These are phyloP conservation scores for Pulveroboletus frians DNA, from an alignment of 768 basidiomycete species.

Conservation along the genomic window DNA sequence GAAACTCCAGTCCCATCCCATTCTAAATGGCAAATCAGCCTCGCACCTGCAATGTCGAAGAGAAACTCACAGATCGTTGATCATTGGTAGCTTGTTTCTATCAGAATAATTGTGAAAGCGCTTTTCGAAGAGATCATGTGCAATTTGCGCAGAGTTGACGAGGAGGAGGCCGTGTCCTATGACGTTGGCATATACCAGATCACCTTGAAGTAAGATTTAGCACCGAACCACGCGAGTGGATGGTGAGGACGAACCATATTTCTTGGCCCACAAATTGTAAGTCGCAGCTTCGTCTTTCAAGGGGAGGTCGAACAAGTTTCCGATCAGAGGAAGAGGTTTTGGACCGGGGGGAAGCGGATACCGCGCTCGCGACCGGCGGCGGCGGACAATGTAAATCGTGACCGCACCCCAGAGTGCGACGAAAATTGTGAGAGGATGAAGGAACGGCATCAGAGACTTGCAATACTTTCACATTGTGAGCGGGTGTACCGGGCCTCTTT, in stretches of 20 bases:
- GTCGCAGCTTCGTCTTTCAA: constrained; percentile 33
- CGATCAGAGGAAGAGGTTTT: constrained; percentile 45
- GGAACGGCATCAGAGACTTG: constrained; percentile 12
- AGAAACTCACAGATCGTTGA: constrained; percentile 41
- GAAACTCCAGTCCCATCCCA: constrained; percentile 48
- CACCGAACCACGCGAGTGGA: neutral
- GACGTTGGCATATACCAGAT: constrained; percentile 48
- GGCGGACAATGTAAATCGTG: constrained; percentile 16
- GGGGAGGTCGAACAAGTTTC: constrained; percentile 48
- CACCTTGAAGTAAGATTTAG: constrained; percentile 30
- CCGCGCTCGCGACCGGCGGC: constrained; percentile 6
- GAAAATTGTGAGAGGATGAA: constrained; percentile 11
- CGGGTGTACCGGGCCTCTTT: constrained; percentile 4
- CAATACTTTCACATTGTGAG: constrained; percentile 2
- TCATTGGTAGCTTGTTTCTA: constrained; percentile 43
- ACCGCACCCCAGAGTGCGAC: constrained; percentile 20
- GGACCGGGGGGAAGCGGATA: constrained; percentile 53
- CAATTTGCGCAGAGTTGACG: constrained; percentile 42
- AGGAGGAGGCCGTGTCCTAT: constrained; percentile 47
- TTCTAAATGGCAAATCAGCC: constrained; percentile 30
- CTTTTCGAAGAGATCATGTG: constrained; percentile 53
- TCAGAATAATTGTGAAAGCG: constrained; percentile 54
- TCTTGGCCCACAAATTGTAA: constrained; percentile 40
- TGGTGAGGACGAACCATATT: constrained; percentile 27
- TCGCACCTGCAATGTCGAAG: neutral